Percentiles rank a stretch among this genome's conserved stretches.
Evolutionary conservation across 2,329 filamentous ascomycete species (phyloP).

Genomic region (Passalora sequoiae): DNA sequence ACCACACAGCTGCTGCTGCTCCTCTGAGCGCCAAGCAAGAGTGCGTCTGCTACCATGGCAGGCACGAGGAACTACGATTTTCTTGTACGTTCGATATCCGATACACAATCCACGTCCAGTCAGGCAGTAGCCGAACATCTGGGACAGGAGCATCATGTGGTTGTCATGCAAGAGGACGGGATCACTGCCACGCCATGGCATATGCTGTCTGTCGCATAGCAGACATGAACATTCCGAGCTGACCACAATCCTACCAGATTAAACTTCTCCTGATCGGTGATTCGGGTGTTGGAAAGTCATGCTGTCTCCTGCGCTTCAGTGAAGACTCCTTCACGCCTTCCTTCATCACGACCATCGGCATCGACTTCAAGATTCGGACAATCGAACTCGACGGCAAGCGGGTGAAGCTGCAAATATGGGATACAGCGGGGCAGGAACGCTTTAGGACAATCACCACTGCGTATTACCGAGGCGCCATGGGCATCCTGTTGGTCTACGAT

Average conservation of each 20-base stretch:
- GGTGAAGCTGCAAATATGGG: slow-evolving; percentile 99
- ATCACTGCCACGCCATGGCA: background rate
- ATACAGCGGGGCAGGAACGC: slow-evolving; percentile 95
- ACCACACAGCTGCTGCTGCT: background rate
- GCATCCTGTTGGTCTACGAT: slow-evolving; percentile 94
- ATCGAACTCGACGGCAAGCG: slow-evolving; percentile 98
- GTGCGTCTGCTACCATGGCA: slow-evolving; percentile 62
- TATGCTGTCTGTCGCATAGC: background rate
- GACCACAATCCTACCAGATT: slow-evolving; percentile 56
- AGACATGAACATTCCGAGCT: slow-evolving; percentile 4
- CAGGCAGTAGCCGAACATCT: background rate
- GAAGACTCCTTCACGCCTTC: slow-evolving; percentile 96
- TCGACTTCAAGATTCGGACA: slow-evolving; percentile 99
- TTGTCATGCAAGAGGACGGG: background rate
- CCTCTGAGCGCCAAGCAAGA: background rate
- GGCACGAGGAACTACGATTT: slow-evolving; percentile 99
- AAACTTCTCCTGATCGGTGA: slow-evolving; percentile 95
- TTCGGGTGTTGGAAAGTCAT: slow-evolving; percentile 94
- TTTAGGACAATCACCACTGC: slow-evolving; percentile 98
- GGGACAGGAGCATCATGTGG: background rate
- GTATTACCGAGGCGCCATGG: slow-evolving; percentile 98
- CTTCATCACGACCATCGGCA: slow-evolving; percentile 98
- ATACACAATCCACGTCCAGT: background rate
- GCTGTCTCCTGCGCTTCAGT: slow-evolving; percentile 92
- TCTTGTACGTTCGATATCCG: slow-evolving; percentile 62